Evolutionary conservation across 2,329 filamentous ascomycete genomes (phyloP), one percentile per base, ranked within the genome.

Genomic region (Hypocreales sp.): DNA sequence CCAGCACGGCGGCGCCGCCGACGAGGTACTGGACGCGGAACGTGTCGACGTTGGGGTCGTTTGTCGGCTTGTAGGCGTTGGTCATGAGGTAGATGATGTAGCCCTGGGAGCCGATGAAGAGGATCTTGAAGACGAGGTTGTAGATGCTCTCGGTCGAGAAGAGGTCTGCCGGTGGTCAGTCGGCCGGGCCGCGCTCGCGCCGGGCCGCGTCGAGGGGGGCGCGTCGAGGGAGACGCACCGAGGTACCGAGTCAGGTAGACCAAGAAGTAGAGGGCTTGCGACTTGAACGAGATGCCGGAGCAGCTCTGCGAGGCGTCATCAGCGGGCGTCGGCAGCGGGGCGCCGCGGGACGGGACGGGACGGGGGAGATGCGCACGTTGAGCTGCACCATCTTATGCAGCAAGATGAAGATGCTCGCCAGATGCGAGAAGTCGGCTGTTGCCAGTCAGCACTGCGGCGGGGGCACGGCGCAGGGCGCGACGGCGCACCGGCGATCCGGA

Each of bases 61-160:
- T 87, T 19, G 90, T 95, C 15, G 90, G 87, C 57, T 92, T 92
- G 71, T 90, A 98, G 45, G 87, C 81, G 42, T 83, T 92, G 35
- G 90, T 79, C 90, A 98, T 98, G 41, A 95, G 73, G 61, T 94
- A 95, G 52, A 98, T 74, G 45, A 86, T 92, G 64, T 98, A 98
- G 37, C 78, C 74, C 36, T 92, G 86, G 15, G 82, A 78, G 36
- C 61, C 66, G 51, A 98, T 86, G 65, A 95, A 98, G 50, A 94
- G 67, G 48, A 95, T 72, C 58, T 98, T 98, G 67, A 95, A 94
- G 45, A 82, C 57, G 34, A 90, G 77, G 61, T 95, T 94, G 71
- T 94, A 98, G 37, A 82, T 55, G 46, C 79, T 84, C 40, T 72
- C 59, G 35, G 79, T 86, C 48, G 74, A 83, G 53, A 95, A 86